Base-by-base conservation (phyloP, 139 green algal genomes). In the Eudorina sp. region DNA sequence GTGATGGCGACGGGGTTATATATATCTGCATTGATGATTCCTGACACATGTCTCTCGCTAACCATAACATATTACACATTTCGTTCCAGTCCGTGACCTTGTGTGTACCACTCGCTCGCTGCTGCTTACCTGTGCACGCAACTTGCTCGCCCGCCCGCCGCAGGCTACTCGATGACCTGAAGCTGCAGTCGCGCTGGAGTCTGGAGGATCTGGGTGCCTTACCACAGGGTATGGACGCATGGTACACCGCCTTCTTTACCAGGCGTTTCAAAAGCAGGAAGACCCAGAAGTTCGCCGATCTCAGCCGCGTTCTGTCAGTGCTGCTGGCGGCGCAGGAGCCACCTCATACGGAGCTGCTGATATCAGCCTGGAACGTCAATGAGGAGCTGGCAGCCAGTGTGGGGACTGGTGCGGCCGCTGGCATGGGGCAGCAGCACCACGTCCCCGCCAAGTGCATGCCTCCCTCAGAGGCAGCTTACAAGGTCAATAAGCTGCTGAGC, bases 121-220 rank as follows among this genome's bases (percentile, higher is more conserved):
- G n/a, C n/a, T n/a, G n/a, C n/a, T n/a, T n/a, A n/a, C n/a, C n/a
- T n/a, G n/a, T n/a, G n/a, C n/a, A n/a, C n/a, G n/a, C n/a, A n/a
- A n/a, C n/a, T 58, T 58, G 51, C 13, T 58, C 13, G 51, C 51
- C 51, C 13, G 13, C 27, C 23, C 6, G 6, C 29, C 9, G 9
- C 62, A 72, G 62, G 62, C n/a, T 72, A n/a, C 29, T 72, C 29
- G 62, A 72, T 43, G 62, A n/a, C n/a, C 62, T 72, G 8, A 72
- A 72, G 29, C 29, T n/a, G 8, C 8, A 72, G 62, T 6, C 8
- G 18, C 38, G 38, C 27, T 76, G 68, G 38, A 76, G 13, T 4
- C 9, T 76, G 38, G 36, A 27, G 36, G 38, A 76, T 16, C 19
- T 76, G 68, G 13, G 18, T 4, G 68, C 36, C 7, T 76, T 76